These are phyloP conservation scores for Nelumbo lutea DNA, from an alignment of 164 flowering plant genomes.

Conservation along the genomic window DNA sequence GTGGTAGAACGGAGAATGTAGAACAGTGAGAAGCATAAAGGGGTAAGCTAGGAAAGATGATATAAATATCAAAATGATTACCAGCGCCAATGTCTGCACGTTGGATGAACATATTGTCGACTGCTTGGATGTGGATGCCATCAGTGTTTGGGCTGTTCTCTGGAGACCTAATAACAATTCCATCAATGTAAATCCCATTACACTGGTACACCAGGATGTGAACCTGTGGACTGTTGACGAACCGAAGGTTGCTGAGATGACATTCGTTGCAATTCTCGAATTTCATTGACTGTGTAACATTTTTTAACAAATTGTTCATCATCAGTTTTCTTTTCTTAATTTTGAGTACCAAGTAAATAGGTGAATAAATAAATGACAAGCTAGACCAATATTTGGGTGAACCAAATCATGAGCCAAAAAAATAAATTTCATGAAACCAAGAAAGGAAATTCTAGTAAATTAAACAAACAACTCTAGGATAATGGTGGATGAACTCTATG, in stretches of 20 bases:
- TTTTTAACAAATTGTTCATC: no score
- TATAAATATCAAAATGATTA: background rate
- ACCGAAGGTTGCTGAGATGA: background rate
- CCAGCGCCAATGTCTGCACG: constrained; percentile 23
- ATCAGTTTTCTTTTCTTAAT: no score
- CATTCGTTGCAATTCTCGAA: background rate
- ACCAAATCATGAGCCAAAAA: no score
- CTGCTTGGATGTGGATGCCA: constrained; percentile 41
- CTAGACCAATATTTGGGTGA: no score
- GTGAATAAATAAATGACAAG: no score
- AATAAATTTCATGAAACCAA: no score
- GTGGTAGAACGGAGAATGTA: background rate
- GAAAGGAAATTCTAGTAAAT: no score
- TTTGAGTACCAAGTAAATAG: no score
- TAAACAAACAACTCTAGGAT: no score
- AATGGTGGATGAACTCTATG: no score
- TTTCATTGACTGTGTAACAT: background rate
- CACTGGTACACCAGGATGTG: constrained; percentile 25
- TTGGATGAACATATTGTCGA: constrained; percentile 20
- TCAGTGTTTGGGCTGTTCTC: constrained; percentile 47
- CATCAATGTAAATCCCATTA: constrained; percentile 6
- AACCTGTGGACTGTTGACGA: constrained; percentile 32
- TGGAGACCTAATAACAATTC: constrained; percentile 25
- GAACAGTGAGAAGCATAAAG: background rate
- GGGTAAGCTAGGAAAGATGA: no score